Base-by-base conservation (phyloP, 345 rosid genomes). In the Pistacia vera region DNA sequence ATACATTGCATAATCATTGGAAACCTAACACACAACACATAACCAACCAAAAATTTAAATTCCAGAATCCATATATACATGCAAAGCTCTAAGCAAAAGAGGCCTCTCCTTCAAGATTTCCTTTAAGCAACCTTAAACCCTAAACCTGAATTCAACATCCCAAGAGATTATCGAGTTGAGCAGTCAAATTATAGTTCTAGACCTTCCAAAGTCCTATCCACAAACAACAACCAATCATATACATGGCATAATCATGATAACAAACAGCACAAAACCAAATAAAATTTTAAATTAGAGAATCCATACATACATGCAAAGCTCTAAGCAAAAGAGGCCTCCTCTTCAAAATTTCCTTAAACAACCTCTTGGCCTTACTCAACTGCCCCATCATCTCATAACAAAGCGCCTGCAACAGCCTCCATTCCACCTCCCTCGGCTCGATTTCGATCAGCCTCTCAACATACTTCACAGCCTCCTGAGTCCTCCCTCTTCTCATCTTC, bases 331-430 rank as follows among this genome's bases (percentile, higher is more conserved):
- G 92, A 73, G 99, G 98, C 28, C 82, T 84, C 71, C 88, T 88
- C 82, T 82, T 81, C 81, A 93, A 82, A 68, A 95, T 90, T 73
- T 90, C 91, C 65, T 81, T 84, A 55, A 86, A 86, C 83, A 93
- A 65, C 74, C 88, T 85, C 80, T 88, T 92, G 13, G 99, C 91
- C 62, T 78, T 85, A 64, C 87, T 85, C 66, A 95, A 73, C 64
- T 90, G 80, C 59, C 94, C 97, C 93, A 90, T 82, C 55, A 86
- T 85, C 77, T 95, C 98, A 68, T 90, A 90, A 70, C 96, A 95
- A 77, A 95, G 86, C 20, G 97, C 98, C 85, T 90, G 86, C 75
- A 95, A 76, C 57, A 95, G 92, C 90, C 88, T 95, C 99, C 97
- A 95, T 63, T 95, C 99, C 11, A 90, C 89, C 77, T 91, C 97